Percentiles rank a stretch among this genome's conserved stretches.
phyloP scores from a whole-genome alignment of 257 asterid genomes.

The Capsicum rhomboideum region DNA sequence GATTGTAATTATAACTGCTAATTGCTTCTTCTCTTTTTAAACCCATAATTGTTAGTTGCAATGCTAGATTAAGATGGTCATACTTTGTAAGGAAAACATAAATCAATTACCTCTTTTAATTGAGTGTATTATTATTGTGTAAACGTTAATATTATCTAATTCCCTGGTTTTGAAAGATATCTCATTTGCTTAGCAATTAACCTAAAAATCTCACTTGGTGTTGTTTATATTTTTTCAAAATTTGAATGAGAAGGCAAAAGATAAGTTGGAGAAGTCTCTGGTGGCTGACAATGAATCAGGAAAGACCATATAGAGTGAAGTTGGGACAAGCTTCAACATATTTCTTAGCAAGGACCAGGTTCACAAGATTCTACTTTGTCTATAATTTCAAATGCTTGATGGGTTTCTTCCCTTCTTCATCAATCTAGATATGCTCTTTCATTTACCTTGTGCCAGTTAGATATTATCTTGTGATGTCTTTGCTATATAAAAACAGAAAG shows the following conservation, averaged over 20 bases:
- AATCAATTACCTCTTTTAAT: too few species aligned
- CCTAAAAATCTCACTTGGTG: background rate
- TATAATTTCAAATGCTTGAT: background rate
- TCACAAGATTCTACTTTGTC: background rate
- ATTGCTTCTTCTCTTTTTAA: too few species aligned
- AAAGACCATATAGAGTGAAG: constrained; percentile 82
- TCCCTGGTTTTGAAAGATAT: background rate
- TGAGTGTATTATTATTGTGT: too few species aligned
- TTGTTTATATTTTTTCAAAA: background rate
- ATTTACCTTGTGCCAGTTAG: background rate
- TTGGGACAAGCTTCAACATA: constrained; percentile 96
- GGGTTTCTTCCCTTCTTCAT: background rate
- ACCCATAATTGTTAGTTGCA: too few species aligned
- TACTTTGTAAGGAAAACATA: too few species aligned
- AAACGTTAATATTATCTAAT: background rate
- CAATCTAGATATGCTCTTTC: background rate
- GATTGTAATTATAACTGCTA: too few species aligned
- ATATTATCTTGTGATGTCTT: background rate
- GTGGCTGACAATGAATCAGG: constrained; percentile 96
- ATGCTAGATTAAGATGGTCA: too few species aligned
- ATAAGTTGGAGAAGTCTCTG: constrained; percentile 92
- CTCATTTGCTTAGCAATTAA: background rate
- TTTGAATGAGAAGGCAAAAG: constrained; percentile 62
- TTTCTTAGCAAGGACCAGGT: constrained; percentile 75
- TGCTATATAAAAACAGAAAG: too few species aligned